These are phyloP conservation scores for Niebla homalea DNA, from an alignment of 495 filamentous ascomycete genomes.

Conservation along the genomic window DNA sequence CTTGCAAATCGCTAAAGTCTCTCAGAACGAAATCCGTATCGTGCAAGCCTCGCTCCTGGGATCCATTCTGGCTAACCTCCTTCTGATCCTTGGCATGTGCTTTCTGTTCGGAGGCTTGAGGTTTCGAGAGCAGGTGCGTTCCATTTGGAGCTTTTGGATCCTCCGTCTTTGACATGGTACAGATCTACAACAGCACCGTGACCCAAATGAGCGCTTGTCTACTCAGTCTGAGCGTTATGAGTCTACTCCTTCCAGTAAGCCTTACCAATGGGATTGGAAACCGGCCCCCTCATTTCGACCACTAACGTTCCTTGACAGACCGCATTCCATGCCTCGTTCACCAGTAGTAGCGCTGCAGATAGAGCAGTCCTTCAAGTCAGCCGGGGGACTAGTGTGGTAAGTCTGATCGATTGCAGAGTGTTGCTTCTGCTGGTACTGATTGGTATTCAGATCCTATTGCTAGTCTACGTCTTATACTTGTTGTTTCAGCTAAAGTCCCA, in stretches of 20 bases:
- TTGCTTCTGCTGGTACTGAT: not conserved
- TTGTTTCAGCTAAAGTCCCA: constrained; percentile 88
- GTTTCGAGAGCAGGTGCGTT: constrained; percentile 63
- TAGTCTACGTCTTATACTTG: constrained; percentile 77
- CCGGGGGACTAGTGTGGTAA: constrained; percentile 77
- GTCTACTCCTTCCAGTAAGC: constrained; percentile 60
- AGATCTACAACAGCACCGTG: constrained; percentile 89
- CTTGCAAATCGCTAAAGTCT: constrained; percentile 15
- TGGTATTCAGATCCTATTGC: constrained; percentile 46
- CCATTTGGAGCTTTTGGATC: not conserved
- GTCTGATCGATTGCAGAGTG: constrained; percentile 12
- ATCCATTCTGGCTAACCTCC: constrained; percentile 74
- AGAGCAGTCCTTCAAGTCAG: constrained; percentile 64
- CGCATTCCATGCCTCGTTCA: constrained; percentile 83
- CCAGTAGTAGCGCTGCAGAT: constrained; percentile 46
- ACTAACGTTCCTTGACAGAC: constrained; percentile 33
- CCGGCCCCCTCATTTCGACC: not conserved
- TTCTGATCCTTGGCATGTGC: constrained; percentile 83
- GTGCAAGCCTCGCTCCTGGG: constrained; percentile 82
- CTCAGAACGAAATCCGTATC: constrained; percentile 69
- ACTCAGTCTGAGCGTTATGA: constrained; percentile 78
- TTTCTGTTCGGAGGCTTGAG: constrained; percentile 77
- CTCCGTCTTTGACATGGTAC: constrained; percentile 7
- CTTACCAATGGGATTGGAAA: not conserved
- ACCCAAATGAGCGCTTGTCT: constrained; percentile 93